Evolutionary conservation across 2,329 filamentous ascomycete genomes (phyloP).

Genomic region (Colletotrichum cuscutae): DNA sequence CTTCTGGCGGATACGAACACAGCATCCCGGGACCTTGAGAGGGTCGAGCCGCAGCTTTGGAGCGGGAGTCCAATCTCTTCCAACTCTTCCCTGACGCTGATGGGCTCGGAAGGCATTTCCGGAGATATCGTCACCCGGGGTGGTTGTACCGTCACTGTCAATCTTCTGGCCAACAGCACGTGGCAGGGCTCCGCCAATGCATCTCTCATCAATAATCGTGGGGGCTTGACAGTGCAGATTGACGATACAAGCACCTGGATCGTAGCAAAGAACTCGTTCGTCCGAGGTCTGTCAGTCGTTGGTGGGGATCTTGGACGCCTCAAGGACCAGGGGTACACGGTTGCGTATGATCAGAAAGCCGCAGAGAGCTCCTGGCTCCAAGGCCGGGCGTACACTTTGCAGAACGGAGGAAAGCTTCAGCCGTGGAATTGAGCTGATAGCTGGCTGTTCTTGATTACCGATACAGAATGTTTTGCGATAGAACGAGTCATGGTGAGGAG

Average conservation of each 20-base stretch:
- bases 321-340: not conserved
- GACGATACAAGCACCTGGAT: slow-evolving; percentile 13
- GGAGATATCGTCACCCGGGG: not conserved
- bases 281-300: slow-evolving; percentile 9
- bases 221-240: not conserved
- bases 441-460: no score
- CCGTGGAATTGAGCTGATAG: not conserved
- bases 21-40: slow-evolving; percentile 4
- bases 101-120: not conserved
- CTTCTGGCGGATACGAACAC: slow-evolving; percentile 1
- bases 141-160: not conserved
- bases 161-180: not conserved
- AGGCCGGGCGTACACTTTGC: not conserved
- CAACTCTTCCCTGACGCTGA: slow-evolving; percentile 2
- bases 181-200: not conserved
- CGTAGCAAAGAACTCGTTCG: slow-evolving; percentile 5
- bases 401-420: slow-evolving; percentile 4
- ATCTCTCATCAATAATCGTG: not conserved
- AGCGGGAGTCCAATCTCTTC: not conserved
- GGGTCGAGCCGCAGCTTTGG: slow-evolving; percentile 5
- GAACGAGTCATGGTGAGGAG: not conserved
- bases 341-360: slow-evolving; percentile 3
- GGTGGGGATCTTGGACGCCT: slow-evolving; percentile 1
- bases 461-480: not conserved
- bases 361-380: slow-evolving; percentile 13